phyloP scores from a whole-genome alignment of 352 stramenopile species.

The Globisporangium nodosum region DNA sequence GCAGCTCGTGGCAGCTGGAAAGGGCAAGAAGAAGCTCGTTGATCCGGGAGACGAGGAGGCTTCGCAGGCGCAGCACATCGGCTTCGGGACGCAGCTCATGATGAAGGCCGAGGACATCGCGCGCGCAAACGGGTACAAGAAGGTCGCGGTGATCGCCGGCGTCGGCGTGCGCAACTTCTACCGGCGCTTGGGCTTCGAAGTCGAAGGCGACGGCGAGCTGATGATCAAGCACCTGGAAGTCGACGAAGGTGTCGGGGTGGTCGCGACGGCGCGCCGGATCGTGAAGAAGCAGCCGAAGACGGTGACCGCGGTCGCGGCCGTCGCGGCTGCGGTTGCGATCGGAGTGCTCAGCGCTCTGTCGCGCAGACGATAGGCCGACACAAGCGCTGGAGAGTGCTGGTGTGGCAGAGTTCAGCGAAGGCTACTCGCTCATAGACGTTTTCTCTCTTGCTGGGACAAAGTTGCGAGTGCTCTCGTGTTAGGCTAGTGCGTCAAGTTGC shows the following conservation, averaged over 20 bases:
- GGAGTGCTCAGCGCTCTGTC: slow-evolving; percentile 6
- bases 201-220: slow-evolving; percentile 78
- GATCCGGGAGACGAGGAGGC: slow-evolving; percentile 20
- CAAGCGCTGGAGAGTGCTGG: background rate
- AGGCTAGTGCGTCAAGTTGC: slow-evolving; percentile 1
- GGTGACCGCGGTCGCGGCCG: background rate
- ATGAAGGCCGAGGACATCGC: slow-evolving; percentile 77
- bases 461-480: background rate
- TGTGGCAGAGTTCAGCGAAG: background rate
- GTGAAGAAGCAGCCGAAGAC: slow-evolving; percentile 5
- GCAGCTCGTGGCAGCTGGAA: slow-evolving; percentile 63
- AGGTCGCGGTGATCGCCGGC: slow-evolving; percentile 86
- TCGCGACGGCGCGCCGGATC: slow-evolving; percentile 7
- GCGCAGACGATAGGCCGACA: slow-evolving; percentile 5
- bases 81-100: slow-evolving; percentile 87
- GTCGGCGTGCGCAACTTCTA: slow-evolving; percentile 92
- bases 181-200: slow-evolving; percentile 80
- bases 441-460: background rate
- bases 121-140: slow-evolving; percentile 55
- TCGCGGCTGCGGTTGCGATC: slow-evolving; percentile 2
- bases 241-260: slow-evolving; percentile 1
- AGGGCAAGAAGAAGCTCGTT: slow-evolving; percentile 23
- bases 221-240: slow-evolving; percentile 80
- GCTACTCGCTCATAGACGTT: background rate
- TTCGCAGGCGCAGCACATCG: slow-evolving; percentile 81